Base-by-base conservation (phyloP, 1,139 yeast species). In the Geotrichum klebahnii region DNA sequence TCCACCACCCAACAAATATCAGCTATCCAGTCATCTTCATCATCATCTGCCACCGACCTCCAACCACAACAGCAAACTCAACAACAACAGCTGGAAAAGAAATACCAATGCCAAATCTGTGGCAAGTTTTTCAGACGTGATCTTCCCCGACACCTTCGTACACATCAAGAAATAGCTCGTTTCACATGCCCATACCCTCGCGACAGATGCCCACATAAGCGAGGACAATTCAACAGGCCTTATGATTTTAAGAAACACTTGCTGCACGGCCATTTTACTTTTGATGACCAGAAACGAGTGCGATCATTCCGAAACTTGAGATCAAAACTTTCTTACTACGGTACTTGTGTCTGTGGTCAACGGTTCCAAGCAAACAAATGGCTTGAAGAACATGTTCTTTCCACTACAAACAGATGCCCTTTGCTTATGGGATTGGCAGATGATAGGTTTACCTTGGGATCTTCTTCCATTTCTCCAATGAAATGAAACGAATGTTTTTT, bases 201-300 rank as follows among this genome's bases (percentile, higher is more conserved):
- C 49, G 69, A 68, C 20, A 68, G 68, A 49, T 82, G 88, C 62
- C 70, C 75, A 9, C 87, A 82, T 63, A 80, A 77, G 60, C 75
- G 81, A 44, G 83, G 82, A 16, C 76, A 71, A 56, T 82, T 82
- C 67, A 82, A 82, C 66, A 71, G 88, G 41, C 85, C 84, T 2
- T 82, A 82, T 61, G 88, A 82, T 62, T 81, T 72, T 67, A 82
- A 82, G 61, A 82, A 82, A 60, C 88, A 82, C 62, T 66, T 82
- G 55, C 68, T 82, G 40, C 83, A 81, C 61, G 72, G 78, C 47
- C 88, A 82, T 59, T 82, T 81, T 61, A 67, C 66, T 44, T 81
- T 80, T 61, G 74, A 78, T 53, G 72, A 74, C 12, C 67, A 70
- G 34, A 59, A 60, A 45, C 54, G 54, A 42, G 76, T 76, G 8